Conservation (phyloP, 1,284 basidiomycete genomes). For the Apiotrichum domesticum region DNA sequence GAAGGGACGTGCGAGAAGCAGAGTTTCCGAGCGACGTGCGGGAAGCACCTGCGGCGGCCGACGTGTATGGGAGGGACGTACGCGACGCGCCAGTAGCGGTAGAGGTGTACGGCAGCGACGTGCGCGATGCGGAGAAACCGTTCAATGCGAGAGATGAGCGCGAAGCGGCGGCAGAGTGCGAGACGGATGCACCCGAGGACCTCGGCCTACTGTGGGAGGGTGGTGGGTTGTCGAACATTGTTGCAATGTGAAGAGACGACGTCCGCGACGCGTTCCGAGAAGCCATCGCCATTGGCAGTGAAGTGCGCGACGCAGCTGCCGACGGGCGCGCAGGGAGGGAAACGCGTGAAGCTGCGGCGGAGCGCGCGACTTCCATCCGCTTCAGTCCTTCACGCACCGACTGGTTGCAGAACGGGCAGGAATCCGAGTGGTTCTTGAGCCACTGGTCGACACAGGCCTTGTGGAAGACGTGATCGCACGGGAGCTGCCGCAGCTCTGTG, state of each 20-base stretch:
- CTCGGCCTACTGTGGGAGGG: background rate
- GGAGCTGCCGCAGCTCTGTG: slow-evolving; percentile 24
- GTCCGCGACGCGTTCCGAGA: background rate
- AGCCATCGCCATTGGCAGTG: background rate
- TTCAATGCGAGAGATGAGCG: background rate
- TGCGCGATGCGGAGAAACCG: too few relatives aligned
- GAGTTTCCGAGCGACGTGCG: too few relatives aligned
- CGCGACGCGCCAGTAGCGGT: too few relatives aligned
- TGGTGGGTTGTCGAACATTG: background rate
- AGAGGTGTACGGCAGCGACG: too few relatives aligned
- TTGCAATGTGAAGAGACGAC: background rate
- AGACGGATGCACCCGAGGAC: background rate
- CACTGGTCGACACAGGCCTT: slow-evolving; percentile 37
- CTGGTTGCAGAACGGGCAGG: slow-evolving; percentile 36
- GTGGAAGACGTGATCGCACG: slow-evolving; percentile 37
- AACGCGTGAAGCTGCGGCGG: background rate
- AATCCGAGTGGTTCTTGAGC: slow-evolving; percentile 26
- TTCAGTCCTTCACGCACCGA: slow-evolving; percentile 18
- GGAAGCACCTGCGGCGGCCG: background rate
- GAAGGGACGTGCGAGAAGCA: background rate
- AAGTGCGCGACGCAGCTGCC: background rate
- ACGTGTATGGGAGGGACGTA: background rate
- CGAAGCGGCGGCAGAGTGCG: background rate
- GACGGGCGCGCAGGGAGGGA: background rate
- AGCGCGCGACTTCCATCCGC: slow-evolving; percentile 1